Evolutionary conservation across 805 yeast species (phyloP).

Genomic region (Sugiyamaella floridensis): DNA sequence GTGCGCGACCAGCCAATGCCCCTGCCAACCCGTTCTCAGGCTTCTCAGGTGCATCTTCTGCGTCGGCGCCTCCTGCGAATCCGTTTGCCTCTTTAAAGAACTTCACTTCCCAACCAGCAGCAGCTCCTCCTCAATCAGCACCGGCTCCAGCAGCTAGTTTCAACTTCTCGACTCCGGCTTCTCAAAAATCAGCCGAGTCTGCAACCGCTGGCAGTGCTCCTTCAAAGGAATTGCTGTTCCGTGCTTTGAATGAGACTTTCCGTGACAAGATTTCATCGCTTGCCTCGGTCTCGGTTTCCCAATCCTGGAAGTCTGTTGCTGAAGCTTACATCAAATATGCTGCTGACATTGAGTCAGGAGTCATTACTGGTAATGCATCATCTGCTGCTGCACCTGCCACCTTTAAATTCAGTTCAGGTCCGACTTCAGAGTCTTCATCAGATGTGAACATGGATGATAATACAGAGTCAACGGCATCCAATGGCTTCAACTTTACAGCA

Average conservation of each 20-base stretch:
- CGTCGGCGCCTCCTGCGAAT: conserved; percentile 5
- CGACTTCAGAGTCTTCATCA: neutral
- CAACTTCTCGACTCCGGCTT: neutral
- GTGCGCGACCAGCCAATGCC: conserved; percentile 4
- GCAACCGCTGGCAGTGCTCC: neutral
- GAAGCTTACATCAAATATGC: conserved; percentile 54
- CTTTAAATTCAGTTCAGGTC: neutral
- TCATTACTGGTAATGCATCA: neutral
- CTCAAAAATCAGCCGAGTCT: neutral
- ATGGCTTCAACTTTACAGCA: no score
- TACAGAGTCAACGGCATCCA: no score
- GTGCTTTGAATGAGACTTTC: conserved; percentile 61
- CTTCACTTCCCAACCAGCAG: neutral
- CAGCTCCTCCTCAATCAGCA: neutral
- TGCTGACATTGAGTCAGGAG: conserved; percentile 33
- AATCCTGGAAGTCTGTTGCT: conserved; percentile 48
- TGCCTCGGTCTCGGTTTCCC: conserved; percentile 11
- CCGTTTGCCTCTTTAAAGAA: conserved; percentile 7
- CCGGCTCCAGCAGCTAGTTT: neutral
- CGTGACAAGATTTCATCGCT: conserved; percentile 36
- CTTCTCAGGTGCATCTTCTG: conserved; percentile 3
- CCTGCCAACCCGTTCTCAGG: conserved; percentile 6
- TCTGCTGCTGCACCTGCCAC: neutral
- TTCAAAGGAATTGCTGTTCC: conserved; percentile 26
- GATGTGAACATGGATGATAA: neutral